Conservation (phyloP, 768 basidiomycete species). For the Leucosporidium scottii region DNA sequence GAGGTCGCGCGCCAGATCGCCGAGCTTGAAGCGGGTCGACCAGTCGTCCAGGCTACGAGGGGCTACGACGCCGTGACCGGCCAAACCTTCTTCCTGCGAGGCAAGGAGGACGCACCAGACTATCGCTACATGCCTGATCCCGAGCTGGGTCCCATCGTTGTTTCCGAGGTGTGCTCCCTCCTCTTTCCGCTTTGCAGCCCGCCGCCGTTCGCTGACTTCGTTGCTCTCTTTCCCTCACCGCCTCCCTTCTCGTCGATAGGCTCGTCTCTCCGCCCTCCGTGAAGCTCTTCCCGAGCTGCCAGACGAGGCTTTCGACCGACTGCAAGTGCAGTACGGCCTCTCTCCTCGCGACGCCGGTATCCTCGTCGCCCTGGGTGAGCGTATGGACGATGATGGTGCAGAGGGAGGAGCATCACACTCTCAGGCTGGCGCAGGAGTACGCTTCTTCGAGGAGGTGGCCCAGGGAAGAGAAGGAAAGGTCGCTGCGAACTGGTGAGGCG, state of each 20-base stretch:
- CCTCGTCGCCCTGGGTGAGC: neutral
- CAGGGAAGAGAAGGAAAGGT: conserved; percentile 56
- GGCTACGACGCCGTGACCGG: conserved; percentile 77
- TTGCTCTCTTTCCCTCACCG: conserved; percentile 7
- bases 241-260: conserved; percentile 45
- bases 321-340: conserved; percentile 51
- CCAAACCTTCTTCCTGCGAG: conserved; percentile 72
- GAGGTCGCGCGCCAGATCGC: conserved; percentile 74
- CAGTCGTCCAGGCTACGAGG: conserved; percentile 75
- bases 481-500: conserved; percentile 73
- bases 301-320: conserved; percentile 53
- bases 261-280: conserved; percentile 54
- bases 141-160: conserved; percentile 72
- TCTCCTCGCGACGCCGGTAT: conserved; percentile 60
- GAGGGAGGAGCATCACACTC: conserved; percentile 2
- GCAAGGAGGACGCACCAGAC: conserved; percentile 90
- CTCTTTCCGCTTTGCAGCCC: conserved; percentile 14
- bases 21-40: conserved; percentile 47
- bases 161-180: conserved; percentile 18
- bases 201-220: neutral
- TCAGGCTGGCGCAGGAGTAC: conserved; percentile 48
- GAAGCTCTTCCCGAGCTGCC: conserved; percentile 69
- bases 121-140: conserved; percentile 97
- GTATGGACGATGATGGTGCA: conserved; percentile 59
- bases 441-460: conserved; percentile 72